Base-by-base conservation (phyloP, 2,329 filamentous ascomycete genomes). In the Amauroascus niger region DNA sequence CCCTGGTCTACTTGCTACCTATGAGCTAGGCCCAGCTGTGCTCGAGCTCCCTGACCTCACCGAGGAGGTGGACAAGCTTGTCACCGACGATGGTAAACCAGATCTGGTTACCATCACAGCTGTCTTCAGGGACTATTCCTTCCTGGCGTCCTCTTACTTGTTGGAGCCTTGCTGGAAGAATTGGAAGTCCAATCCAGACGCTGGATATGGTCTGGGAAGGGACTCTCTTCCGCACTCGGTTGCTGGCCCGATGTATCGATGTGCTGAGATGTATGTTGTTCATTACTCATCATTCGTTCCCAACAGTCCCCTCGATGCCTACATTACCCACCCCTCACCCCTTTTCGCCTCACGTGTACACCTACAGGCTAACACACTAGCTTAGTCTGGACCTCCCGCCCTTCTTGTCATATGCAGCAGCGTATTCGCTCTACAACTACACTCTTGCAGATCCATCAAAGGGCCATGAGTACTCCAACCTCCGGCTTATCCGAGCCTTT, bases 161-260 rank as follows among this genome's bases (percentile, higher is more conserved):
- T 81, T 96, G 28, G 90, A 96, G 75, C 90, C 90, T 9, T 96
- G 90, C 69, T 90, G 93, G 71, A 78, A 88, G 72, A 79, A 84
- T 57, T 83, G 80, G 68, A 72, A 74, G 57, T 74, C 73, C 45
- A 62, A 67, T 53, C 66, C 67, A 3, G 85, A 84, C 0, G 82
- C 87, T 66, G 76, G 77, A 1, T 95, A 95, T 66, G 89, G 89
- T 0, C 73, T 95, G 43, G 89, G 83, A 2, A 75, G 89, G 43
- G 79, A 88, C 56, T 75, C 79, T 20, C 71, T 96, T 62, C 90
- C 90, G 1, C 77, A 78, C 49, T 79, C 81, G 62, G 82, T 95
- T 61, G 81, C 88, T n/a, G 74, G 84, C 33, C 89, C 90, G 0
- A 88, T 96, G 65, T 86, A 86, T 47, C 83, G 82, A 60, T 88